Conservation (phyloP, 2,329 filamentous ascomycete genomes). For the Berkeleyomyces basicola region DNA sequence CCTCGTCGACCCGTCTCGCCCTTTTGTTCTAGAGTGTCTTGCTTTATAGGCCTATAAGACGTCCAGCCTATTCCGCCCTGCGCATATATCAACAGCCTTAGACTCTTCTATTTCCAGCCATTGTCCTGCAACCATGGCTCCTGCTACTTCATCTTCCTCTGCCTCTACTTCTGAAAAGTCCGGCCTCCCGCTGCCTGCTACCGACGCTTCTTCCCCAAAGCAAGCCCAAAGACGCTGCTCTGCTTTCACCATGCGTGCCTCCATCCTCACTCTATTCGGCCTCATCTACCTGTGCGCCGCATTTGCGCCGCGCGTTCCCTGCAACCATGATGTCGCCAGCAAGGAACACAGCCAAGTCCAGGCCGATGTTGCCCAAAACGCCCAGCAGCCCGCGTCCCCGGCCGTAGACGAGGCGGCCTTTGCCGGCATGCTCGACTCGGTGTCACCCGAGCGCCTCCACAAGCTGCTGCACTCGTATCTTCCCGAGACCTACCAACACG, state of each 20-base stretch:
- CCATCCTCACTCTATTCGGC: constrained; percentile 7
- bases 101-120: background rate
- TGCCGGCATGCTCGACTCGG: constrained; percentile 29
- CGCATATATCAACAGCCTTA: background rate
- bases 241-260: constrained; percentile 7
- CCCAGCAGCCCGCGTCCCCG: background rate
- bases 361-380: background rate
- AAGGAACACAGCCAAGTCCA: background rate
- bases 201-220: background rate
- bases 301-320: constrained; percentile 2
- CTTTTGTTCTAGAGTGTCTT: background rate
- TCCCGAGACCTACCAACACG: constrained; percentile 48
- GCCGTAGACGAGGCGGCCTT: constrained; percentile 5
- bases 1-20: background rate
- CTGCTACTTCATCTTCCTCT: background rate
- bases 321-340: background rate
- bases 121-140: background rate
- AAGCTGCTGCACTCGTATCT: constrained; percentile 47
- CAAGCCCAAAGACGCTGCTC: constrained; percentile 1
- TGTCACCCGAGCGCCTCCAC: constrained; percentile 46
- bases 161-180: constrained; percentile 7
- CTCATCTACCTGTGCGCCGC: constrained; percentile 7
- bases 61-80: background rate
- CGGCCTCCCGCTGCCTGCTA: constrained; percentile 8
- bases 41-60: background rate